Conservation (phyloP, 352 stramenopile species). For the Phytophthora fragariae region DNA sequence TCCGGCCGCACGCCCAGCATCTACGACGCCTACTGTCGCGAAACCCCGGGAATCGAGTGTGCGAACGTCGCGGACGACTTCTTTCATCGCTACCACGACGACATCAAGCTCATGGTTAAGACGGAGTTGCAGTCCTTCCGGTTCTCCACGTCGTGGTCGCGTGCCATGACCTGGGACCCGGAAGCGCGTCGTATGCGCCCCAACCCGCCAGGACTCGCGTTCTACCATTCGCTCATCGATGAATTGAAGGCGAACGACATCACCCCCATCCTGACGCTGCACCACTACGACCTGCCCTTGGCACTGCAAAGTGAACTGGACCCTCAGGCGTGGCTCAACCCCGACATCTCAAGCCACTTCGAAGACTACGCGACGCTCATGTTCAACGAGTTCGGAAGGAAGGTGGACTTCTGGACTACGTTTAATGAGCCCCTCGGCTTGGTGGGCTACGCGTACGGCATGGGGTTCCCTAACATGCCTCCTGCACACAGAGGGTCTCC, state of each 20-base stretch:
- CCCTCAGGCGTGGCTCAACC: constrained; percentile 55
- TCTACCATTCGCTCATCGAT: constrained; percentile 94
- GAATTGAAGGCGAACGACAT: constrained; percentile 80
- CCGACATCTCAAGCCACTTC: constrained; percentile 68
- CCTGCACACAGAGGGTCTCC: constrained; percentile 42
- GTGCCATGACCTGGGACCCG: constrained; percentile 85
- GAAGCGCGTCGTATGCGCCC: constrained; percentile 48
- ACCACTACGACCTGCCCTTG: constrained; percentile 95
- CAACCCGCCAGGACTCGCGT: constrained; percentile 89
- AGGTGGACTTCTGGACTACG: constrained; percentile 95
- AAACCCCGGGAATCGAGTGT: constrained; percentile 70
- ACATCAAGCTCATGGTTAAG: constrained; percentile 92
- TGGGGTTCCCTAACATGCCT: constrained; percentile 54
- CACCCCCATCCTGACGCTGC: constrained; percentile 91
- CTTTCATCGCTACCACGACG: constrained; percentile 90
- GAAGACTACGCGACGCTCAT: constrained; percentile 88
- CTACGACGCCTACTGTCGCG: constrained; percentile 91
- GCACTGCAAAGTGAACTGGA: constrained; percentile 76
- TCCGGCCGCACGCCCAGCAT: constrained; percentile 83
- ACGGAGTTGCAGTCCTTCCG: constrained; percentile 93
- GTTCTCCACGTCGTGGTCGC: constrained; percentile 92
- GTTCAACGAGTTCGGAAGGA: constrained; percentile 91
- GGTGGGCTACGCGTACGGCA: constrained; percentile 87
- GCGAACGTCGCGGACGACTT: constrained; percentile 93
- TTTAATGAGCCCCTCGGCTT: constrained; percentile 95